Conservation (phyloP, 805 yeast genomes). For the Candida alai region DNA sequence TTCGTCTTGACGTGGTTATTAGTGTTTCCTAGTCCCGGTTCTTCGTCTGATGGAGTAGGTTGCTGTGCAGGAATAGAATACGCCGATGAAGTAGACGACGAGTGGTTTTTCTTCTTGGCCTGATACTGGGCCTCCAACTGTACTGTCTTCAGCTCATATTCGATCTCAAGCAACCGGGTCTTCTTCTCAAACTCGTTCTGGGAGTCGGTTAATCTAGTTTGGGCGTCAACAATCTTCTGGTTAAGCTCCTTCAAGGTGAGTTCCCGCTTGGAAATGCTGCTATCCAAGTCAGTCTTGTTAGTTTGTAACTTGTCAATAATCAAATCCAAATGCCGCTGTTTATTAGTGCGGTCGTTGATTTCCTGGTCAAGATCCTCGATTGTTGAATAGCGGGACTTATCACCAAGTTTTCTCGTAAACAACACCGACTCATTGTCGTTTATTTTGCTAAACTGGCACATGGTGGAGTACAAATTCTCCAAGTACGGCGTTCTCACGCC, state of each 20-base stretch:
- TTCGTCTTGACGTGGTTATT: neutral
- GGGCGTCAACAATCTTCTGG: slow-evolving; percentile 5
- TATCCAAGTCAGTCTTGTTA: slow-evolving; percentile 18
- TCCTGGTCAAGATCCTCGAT: slow-evolving; percentile 6
- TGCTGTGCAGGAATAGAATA: slow-evolving; percentile 10
- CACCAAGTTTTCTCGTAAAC: slow-evolving; percentile 19
- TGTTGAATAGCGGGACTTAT: neutral
- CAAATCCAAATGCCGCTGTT: slow-evolving; percentile 10
- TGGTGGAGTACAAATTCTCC: slow-evolving; percentile 77
- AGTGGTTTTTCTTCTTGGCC: neutral
- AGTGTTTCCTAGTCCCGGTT: no score
- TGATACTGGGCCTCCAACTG: slow-evolving; percentile 4
- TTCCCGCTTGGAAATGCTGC: slow-evolving; percentile 17
- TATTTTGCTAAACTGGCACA: slow-evolving; percentile 58
- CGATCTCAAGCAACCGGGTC: slow-evolving; percentile 1
- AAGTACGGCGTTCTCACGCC: slow-evolving; percentile 85
- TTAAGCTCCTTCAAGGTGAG: slow-evolving; percentile 11
- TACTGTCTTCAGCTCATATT: slow-evolving; percentile 7
- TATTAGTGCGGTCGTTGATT: slow-evolving; percentile 13
- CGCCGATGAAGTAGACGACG: slow-evolving; percentile 3
- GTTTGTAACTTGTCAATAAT: slow-evolving; percentile 15
- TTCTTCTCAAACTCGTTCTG: slow-evolving; percentile 6
- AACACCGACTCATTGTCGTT: slow-evolving; percentile 34
- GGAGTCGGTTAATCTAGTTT: slow-evolving; percentile 4
- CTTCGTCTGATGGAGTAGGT: slow-evolving; percentile 11